These are phyloP conservation scores for Megacollybia marginata DNA, from an alignment of 768 basidiomycete species.

Conservation along the genomic window DNA sequence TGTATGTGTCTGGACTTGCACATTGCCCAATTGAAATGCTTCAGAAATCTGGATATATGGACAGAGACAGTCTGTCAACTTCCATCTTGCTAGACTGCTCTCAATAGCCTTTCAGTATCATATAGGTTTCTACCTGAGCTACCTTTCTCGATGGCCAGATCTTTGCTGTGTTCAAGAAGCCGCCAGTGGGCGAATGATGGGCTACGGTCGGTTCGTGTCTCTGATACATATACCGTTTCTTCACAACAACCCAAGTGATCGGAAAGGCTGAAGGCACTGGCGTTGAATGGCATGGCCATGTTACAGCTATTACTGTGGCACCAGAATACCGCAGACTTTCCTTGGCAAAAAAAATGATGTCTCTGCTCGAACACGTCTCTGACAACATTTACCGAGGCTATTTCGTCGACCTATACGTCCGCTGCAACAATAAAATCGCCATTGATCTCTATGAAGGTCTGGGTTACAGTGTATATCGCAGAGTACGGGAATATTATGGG, in stretches of 20 bases:
- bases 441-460: slow-evolving; percentile 89
- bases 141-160: slow-evolving; percentile 89
- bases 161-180: slow-evolving; percentile 79
- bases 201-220: slow-evolving; percentile 63
- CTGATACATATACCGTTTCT: not conserved
- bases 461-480: slow-evolving; percentile 88
- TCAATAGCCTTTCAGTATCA: slow-evolving; percentile 51
- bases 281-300: slow-evolving; percentile 85
- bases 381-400: slow-evolving; percentile 74
- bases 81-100: not conserved
- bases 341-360: slow-evolving; percentile 83
- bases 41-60: slow-evolving; percentile 91
- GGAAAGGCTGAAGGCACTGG: slow-evolving; percentile 84
- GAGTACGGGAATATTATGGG: slow-evolving; percentile 88
- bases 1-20: slow-evolving; percentile 38
- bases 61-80: slow-evolving; percentile 78
- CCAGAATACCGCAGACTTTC: slow-evolving; percentile 87
- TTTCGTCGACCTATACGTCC: slow-evolving; percentile 95
- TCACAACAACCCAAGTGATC: slow-evolving; percentile 48
- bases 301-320: slow-evolving; percentile 91
- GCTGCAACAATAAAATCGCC: slow-evolving; percentile 79
- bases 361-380: slow-evolving; percentile 77
- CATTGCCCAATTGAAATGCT: slow-evolving; percentile 5
- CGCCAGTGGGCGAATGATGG: slow-evolving; percentile 80
- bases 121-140: slow-evolving; percentile 81